Evolutionary conservation across 495 filamentous ascomycete genomes (phyloP).

Genomic region (Xylaria longipes): DNA sequence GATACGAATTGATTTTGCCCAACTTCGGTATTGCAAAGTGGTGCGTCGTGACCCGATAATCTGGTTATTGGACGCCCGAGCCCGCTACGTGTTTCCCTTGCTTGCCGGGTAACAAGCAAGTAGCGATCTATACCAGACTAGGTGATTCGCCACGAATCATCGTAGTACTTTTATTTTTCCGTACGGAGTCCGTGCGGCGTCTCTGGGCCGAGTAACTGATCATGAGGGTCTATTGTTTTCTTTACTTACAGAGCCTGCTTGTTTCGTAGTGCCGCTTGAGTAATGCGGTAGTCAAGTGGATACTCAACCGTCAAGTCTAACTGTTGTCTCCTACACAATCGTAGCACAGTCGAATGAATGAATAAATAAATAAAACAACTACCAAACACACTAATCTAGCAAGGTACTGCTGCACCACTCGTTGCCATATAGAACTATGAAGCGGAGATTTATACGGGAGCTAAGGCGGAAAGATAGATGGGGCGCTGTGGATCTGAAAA

Average conservation of each 20-base stretch:
- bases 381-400: not conserved
- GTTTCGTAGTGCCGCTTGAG: not conserved
- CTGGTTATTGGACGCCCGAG: conserved; percentile 10
- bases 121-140: not conserved
- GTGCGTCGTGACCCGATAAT: conserved; percentile 17
- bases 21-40: not conserved
- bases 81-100: not conserved
- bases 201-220: not conserved
- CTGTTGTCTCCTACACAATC: not conserved
- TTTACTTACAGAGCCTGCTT: not conserved
- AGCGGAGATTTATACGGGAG: conserved; percentile 16
- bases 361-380: not conserved
- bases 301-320: not conserved
- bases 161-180: not conserved
- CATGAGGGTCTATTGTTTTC: too few species aligned
- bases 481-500: conserved; percentile 6
- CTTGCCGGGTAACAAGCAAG: not conserved
- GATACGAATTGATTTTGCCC: not conserved
- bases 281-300: not conserved
- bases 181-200: conserved; percentile 3
- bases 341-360: not conserved
- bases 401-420: not conserved
- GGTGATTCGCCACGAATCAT: not conserved
- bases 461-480: conserved; percentile 13
- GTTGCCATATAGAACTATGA: not conserved